Evolutionary conservation across 495 filamentous ascomycete genomes (phyloP).

Genomic region (Penicillium simplicissimum): DNA sequence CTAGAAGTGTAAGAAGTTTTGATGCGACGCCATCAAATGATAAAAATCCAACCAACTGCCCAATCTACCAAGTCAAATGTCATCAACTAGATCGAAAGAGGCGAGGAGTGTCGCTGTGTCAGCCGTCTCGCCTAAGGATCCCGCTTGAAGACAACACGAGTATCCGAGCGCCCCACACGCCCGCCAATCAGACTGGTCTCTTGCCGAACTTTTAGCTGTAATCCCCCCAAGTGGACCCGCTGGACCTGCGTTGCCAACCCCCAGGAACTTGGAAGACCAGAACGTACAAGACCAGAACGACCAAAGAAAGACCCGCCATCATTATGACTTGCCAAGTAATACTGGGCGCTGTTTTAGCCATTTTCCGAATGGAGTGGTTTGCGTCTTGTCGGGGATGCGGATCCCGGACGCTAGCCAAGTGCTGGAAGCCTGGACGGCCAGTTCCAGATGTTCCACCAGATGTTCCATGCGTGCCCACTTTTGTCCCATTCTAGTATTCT

Average conservation of each 20-base stretch:
- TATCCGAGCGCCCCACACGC: constrained; percentile 24
- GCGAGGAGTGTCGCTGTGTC: constrained; percentile 3
- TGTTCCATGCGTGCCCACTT: not conserved
- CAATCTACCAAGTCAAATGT: not conserved
- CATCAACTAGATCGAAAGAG: constrained; percentile 7
- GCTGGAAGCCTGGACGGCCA: not conserved
- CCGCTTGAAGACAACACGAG: constrained; percentile 41
- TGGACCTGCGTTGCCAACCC: not conserved
- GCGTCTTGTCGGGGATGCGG: not conserved
- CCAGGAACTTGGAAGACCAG: not conserved
- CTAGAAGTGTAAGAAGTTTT: not conserved
- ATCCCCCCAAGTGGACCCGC: constrained; percentile 4
- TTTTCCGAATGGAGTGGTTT: too few relatives aligned
- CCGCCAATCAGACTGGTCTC: constrained; percentile 35
- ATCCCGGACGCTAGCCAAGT: not conserved
- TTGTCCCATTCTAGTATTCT: not conserved
- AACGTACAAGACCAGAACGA: too few relatives aligned
- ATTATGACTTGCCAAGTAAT: too few relatives aligned
- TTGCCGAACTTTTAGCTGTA: constrained; percentile 41
- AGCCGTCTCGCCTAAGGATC: constrained; percentile 42
- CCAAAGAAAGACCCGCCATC: too few relatives aligned
- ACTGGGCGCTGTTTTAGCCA: too few relatives aligned
- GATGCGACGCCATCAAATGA: not conserved
- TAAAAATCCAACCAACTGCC: too few relatives aligned
- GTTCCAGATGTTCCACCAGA: not conserved